These are phyloP conservation scores for Fusarium miscanthi DNA, from an alignment of 2,329 filamentous ascomycete species.

Conservation along the genomic window DNA sequence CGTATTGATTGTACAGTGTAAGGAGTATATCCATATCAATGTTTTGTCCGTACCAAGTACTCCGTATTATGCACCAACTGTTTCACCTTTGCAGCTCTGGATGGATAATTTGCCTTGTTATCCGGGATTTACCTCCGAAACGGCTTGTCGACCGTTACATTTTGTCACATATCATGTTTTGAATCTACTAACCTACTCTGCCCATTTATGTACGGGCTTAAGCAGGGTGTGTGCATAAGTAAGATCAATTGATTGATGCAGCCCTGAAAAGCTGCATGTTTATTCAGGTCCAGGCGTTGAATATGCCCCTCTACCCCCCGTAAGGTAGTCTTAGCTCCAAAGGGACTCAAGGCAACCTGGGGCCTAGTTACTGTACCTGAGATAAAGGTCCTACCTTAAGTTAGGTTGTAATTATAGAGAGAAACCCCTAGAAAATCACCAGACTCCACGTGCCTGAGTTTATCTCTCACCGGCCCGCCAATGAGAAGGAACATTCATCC, in stretches of 20 bases:
- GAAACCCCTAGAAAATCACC: constrained; percentile 13
- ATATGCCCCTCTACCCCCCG: background rate
- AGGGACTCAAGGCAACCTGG: background rate
- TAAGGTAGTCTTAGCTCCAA: background rate
- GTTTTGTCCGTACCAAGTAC: background rate
- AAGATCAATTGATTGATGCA: constrained; percentile 16
- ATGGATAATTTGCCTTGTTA: background rate
- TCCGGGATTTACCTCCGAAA: background rate
- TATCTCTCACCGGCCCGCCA: constrained; percentile 8
- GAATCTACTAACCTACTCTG: background rate
- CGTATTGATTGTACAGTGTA: background rate
- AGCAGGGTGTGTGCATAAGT: constrained; percentile 11
- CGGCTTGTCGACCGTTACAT: background rate
- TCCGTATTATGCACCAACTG: background rate
- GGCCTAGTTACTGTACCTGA: background rate
- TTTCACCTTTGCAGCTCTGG: background rate
- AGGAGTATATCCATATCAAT: background rate
- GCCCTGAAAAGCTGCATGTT: constrained; percentile 9
- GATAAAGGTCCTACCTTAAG: background rate
- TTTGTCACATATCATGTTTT: background rate
- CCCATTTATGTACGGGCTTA: background rate
- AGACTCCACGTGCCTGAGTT: constrained; percentile 1
- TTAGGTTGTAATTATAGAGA: constrained; percentile 16
- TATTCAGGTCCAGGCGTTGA: constrained; percentile 4
- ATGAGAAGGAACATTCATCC: background rate